Percentiles rank a stretch among this genome's conserved stretches.
These are phyloP conservation scores for Lactuca sativa DNA, from an alignment of 129 eudicot species.

Conservation along the genomic window DNA sequence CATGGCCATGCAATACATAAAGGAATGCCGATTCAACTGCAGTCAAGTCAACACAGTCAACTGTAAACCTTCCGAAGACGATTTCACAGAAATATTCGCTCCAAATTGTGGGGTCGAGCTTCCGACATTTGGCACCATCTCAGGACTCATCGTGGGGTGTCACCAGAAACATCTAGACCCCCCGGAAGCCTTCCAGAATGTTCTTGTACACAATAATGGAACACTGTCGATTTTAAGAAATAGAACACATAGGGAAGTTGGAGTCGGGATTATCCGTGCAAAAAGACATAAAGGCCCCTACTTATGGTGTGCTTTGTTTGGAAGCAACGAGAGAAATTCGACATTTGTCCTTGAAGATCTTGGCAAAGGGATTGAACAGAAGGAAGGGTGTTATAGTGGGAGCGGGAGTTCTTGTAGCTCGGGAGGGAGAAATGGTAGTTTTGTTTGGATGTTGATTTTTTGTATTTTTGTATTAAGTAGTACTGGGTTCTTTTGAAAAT, in stretches of 20 bases:
- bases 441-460: conserved; percentile 22
- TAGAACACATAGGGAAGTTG: conserved; percentile 60
- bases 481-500: conserved; percentile 8
- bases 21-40: conserved; percentile 70
- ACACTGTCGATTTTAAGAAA: conserved; percentile 53
- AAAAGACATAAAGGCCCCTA: conserved; percentile 73
- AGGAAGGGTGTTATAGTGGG: conserved; percentile 84
- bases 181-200: conserved; percentile 56
- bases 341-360: conserved; percentile 81
- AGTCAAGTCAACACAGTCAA: conserved; percentile 53
- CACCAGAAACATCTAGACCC: conserved; percentile 64
- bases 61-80: conserved; percentile 69
- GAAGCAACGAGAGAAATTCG: conserved; percentile 44
- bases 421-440: conserved; percentile 35
- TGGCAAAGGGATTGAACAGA: conserved; percentile 78
- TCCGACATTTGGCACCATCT: conserved; percentile 75
- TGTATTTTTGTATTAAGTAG: conserved; percentile 15
- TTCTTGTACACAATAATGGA: conserved; percentile 45
- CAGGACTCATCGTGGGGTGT: conserved; percentile 64
- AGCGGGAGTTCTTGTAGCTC: conserved; percentile 43
- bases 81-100: conserved; percentile 80
- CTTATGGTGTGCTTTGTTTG: conserved; percentile 78
- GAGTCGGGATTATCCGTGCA: conserved; percentile 61
- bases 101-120: conserved; percentile 89
- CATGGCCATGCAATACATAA: conserved; percentile 74